Conservation (phyloP, 176 grass and related monocot species). For the Oryza glaberrima region DNA sequence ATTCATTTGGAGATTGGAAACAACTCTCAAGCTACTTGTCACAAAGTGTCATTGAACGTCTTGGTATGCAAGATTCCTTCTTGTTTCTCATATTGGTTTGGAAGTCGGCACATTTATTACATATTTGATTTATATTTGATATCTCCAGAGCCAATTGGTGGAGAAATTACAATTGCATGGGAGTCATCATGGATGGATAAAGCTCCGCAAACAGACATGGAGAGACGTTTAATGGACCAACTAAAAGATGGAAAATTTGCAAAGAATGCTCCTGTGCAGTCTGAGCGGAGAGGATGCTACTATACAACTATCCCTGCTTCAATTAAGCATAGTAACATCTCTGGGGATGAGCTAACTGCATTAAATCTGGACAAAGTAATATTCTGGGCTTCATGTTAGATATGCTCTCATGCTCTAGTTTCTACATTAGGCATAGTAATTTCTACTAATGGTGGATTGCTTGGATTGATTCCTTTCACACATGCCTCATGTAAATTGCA, state of each 20-base stretch:
- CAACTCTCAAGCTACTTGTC: slow-evolving; percentile 82
- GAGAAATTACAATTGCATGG: slow-evolving; percentile 80
- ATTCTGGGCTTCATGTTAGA: not conserved
- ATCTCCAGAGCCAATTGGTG: slow-evolving; percentile 76
- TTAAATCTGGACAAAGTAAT: slow-evolving; percentile 96
- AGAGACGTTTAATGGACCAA: slow-evolving; percentile 73
- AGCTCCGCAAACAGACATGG: slow-evolving; percentile 69
- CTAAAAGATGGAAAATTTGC: slow-evolving; percentile 62
- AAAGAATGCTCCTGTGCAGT: slow-evolving; percentile 46
- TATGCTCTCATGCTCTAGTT: not conserved
- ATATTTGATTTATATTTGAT: slow-evolving; percentile 2
- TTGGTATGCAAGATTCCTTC: slow-evolving; percentile 58
- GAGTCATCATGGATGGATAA: slow-evolving; percentile 72
- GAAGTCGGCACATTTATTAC: not conserved
- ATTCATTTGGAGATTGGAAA: slow-evolving; percentile 70
- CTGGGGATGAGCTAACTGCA: slow-evolving; percentile 73
- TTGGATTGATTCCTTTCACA: not conserved
- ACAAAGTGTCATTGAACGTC: slow-evolving; percentile 60
- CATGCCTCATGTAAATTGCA: not conserved
- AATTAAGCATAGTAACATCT: slow-evolving; percentile 65
- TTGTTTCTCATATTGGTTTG: not conserved
- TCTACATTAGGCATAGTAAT: slow-evolving; percentile 22
- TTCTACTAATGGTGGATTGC: not conserved
- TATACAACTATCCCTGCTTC: slow-evolving; percentile 79
- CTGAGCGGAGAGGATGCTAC: slow-evolving; percentile 71